Conservation (phyloP, 2,329 filamentous ascomycete genomes). For the Zasmidium cellare region DNA sequence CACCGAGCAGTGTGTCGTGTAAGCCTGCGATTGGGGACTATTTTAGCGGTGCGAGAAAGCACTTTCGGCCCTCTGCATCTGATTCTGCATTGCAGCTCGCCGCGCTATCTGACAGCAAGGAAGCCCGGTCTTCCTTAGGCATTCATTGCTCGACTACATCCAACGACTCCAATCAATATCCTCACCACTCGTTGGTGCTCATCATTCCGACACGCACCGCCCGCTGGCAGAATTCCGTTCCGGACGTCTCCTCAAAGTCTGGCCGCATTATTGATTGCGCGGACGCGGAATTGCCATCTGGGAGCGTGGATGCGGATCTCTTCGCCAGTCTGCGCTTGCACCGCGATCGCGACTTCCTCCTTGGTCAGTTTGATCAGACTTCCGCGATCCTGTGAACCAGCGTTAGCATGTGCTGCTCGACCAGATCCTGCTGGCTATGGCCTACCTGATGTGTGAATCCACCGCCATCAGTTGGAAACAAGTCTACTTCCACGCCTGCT, state of each 20-base stretch:
- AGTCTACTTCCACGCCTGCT: constrained; percentile 55
- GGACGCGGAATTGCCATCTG: constrained; percentile 58
- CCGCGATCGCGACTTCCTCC: constrained; percentile 61
- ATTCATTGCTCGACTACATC: not conserved
- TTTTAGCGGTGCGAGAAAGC: not conserved
- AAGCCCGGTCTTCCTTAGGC: constrained; percentile 14
- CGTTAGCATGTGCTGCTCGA: not conserved
- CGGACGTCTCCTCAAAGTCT: constrained; percentile 26
- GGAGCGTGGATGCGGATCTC: constrained; percentile 62
- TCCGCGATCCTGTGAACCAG: constrained; percentile 51
- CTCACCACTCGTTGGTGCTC: too few relatives aligned
- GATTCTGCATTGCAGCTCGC: constrained; percentile 13
- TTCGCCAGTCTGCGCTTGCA: constrained; percentile 41
- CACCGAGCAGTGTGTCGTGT: constrained; percentile 13
- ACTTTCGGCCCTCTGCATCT: constrained; percentile 7
- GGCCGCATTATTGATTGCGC: constrained; percentile 26
- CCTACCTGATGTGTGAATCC: constrained; percentile 53
- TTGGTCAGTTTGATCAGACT: constrained; percentile 53
- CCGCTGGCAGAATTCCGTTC: not conserved
- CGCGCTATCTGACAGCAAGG: constrained; percentile 11
- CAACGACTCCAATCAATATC: too few relatives aligned
- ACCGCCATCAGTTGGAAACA: constrained; percentile 62
- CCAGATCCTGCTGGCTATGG: not conserved
- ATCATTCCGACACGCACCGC: not conserved
- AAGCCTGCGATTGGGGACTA: constrained; percentile 17